Conservation (phyloP, 345 rosid species). For the Hibiscus syriacus region DNA sequence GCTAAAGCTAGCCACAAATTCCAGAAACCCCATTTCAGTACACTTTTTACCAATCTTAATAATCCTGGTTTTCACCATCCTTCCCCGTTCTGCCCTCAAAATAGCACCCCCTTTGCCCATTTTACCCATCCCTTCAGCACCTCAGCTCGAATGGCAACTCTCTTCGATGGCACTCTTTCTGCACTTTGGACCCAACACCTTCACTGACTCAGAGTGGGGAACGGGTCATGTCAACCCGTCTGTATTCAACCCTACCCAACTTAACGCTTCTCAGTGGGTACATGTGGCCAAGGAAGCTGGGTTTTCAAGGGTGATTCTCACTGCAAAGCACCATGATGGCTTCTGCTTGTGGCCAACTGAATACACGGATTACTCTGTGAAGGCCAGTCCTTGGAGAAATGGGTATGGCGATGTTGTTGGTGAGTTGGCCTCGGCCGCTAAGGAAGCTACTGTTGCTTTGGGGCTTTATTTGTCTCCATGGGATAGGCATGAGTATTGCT, state of each 20-base stretch:
- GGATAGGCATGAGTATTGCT: slow-evolving; percentile 73
- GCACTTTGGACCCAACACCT: slow-evolving; percentile 89
- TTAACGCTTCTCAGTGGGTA: slow-evolving; percentile 82
- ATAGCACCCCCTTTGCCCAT: slow-evolving; percentile 78
- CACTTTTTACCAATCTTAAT: neutral
- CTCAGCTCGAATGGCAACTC: slow-evolving; percentile 86
- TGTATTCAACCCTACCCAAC: slow-evolving; percentile 50
- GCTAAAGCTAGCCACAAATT: neutral
- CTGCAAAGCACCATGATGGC: slow-evolving; percentile 96
- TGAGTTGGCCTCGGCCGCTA: slow-evolving; percentile 59
- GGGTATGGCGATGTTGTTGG: slow-evolving; percentile 71
- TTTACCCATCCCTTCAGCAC: slow-evolving; percentile 60
- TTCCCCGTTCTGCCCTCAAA: slow-evolving; percentile 23
- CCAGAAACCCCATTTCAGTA: slow-evolving; percentile 2
- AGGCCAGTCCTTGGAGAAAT: slow-evolving; percentile 52
- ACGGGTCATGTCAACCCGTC: slow-evolving; percentile 62
- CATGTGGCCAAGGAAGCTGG: slow-evolving; percentile 61
- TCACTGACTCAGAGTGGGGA: slow-evolving; percentile 88
- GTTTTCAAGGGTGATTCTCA: slow-evolving; percentile 64
- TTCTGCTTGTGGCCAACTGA: slow-evolving; percentile 85
- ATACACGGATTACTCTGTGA: slow-evolving; percentile 71
- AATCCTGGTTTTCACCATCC: slow-evolving; percentile 4
- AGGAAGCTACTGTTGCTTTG: slow-evolving; percentile 44
- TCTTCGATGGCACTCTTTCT: slow-evolving; percentile 65
- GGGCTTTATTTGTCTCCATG: slow-evolving; percentile 88